Evolutionary conservation across 2,329 filamentous ascomycete species (phyloP).

Genomic region (Pseudofabraea citricarpa): DNA sequence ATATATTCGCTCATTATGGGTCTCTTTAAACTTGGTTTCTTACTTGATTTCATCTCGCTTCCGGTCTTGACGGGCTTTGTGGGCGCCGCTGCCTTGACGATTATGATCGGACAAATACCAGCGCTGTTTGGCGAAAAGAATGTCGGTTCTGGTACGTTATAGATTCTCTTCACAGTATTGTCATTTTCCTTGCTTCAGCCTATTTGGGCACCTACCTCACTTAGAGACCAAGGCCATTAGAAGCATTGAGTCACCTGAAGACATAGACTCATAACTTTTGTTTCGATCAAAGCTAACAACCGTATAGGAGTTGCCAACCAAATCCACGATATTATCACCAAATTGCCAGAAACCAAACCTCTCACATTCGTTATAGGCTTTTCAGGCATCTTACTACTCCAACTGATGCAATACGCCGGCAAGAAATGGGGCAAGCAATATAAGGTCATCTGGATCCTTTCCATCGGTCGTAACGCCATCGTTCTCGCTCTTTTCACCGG

Average conservation of each 20-base stretch:
- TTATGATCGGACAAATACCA: slow-evolving; percentile 58
- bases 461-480: slow-evolving; percentile 57
- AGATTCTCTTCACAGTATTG: background rate
- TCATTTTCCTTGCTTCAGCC: too few relatives aligned
- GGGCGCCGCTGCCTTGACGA: slow-evolving; percentile 60
- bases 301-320: slow-evolving; percentile 37
- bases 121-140: slow-evolving; percentile 27
- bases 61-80: slow-evolving; percentile 63
- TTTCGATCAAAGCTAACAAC: background rate
- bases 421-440: slow-evolving; percentile 54
- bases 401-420: slow-evolving; percentile 42
- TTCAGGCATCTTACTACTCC: slow-evolving; percentile 49
- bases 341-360: slow-evolving; percentile 48
- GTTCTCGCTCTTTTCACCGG: slow-evolving; percentile 58
- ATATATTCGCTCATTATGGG: slow-evolving; percentile 56
- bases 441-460: slow-evolving; percentile 54
- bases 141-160: slow-evolving; percentile 41
- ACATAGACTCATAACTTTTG: background rate
- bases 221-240: too few relatives aligned
- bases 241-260: too few relatives aligned
- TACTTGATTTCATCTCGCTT: slow-evolving; percentile 62
- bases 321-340: slow-evolving; percentile 53
- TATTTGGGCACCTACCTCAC: too few relatives aligned
- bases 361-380: slow-evolving; percentile 51
- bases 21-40: slow-evolving; percentile 57